phyloP scores from a whole-genome alignment of 495 filamentous ascomycete species.

The Podospora anserina region DNA sequence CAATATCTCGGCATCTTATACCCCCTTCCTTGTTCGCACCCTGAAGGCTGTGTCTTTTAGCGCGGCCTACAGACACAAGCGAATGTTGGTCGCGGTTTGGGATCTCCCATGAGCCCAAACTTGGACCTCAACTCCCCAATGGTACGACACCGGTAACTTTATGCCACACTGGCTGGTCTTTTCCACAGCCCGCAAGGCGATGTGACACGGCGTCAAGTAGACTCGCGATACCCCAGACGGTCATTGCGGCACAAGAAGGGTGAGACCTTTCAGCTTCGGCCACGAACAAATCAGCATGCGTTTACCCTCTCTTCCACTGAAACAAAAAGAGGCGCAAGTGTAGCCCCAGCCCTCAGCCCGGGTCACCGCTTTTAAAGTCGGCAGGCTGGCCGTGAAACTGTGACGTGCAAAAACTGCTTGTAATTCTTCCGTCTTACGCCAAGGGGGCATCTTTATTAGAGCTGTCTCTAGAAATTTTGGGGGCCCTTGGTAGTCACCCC shows the following conservation, averaged over 20 bases:
- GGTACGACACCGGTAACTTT: background rate
- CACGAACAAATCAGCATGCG: background rate
- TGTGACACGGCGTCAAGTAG: background rate
- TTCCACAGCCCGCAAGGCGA: background rate
- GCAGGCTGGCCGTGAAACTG: background rate
- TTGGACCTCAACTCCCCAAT: background rate
- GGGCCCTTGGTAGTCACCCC: background rate
- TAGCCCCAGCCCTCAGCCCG: background rate
- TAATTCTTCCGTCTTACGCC: conserved; percentile 2
- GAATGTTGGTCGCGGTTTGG: background rate
- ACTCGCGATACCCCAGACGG: background rate
- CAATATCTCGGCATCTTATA: background rate
- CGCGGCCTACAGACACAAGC: background rate
- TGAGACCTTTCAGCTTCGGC: conserved; percentile 1
- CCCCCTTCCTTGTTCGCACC: background rate
- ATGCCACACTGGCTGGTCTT: background rate
- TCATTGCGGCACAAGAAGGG: background rate
- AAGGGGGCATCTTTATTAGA: background rate
- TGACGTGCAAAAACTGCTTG: background rate
- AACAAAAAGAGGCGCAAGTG: background rate
- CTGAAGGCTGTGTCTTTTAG: background rate
- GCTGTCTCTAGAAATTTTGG: no score
- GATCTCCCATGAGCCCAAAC: background rate
- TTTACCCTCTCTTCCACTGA: background rate
- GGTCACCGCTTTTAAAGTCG: conserved; percentile 5